These are phyloP conservation scores for Cladosporium cucumerinum DNA, from an alignment of 2,329 filamentous ascomycete genomes.

Conservation along the genomic window DNA sequence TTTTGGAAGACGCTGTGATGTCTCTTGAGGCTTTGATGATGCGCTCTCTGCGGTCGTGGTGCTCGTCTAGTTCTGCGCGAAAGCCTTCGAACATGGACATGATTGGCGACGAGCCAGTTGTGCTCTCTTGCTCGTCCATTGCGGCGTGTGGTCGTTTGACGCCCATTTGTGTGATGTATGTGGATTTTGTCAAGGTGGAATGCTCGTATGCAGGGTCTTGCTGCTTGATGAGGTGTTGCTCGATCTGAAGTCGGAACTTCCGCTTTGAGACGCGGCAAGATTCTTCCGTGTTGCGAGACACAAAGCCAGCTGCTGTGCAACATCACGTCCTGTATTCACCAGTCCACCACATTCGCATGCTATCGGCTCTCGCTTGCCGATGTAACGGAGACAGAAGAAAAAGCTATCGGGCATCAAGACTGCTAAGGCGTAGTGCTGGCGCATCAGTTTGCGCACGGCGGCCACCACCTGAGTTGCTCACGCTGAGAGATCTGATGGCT, in stretches of 20 bases:
- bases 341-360: not conserved
- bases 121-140: constrained; percentile 14
- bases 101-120: constrained; percentile 40
- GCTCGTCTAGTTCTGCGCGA: constrained; percentile 83
- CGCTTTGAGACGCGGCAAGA: constrained; percentile 1
- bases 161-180: constrained; percentile 8
- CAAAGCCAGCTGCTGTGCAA: not conserved
- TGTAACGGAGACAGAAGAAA: not conserved
- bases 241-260: not conserved
- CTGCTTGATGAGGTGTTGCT: not conserved
- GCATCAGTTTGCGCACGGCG: not conserved
- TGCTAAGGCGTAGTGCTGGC: not conserved
- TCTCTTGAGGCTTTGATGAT: constrained; percentile 89
- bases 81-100: constrained; percentile 79
- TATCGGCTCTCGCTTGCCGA: not conserved
- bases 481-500: not conserved
- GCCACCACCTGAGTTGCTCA: not conserved
- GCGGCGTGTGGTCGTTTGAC: constrained; percentile 19
- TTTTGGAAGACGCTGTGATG: constrained; percentile 92
- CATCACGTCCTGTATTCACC: not conserved
- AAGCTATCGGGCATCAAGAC: not conserved
- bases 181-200: not conserved
- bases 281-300: constrained; percentile 5
- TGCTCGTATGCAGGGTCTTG: not conserved
- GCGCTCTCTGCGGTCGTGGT: constrained; percentile 86